phyloP scores from a whole-genome alignment of 179 eudicot genomes.

The Spergularia azorica region DNA sequence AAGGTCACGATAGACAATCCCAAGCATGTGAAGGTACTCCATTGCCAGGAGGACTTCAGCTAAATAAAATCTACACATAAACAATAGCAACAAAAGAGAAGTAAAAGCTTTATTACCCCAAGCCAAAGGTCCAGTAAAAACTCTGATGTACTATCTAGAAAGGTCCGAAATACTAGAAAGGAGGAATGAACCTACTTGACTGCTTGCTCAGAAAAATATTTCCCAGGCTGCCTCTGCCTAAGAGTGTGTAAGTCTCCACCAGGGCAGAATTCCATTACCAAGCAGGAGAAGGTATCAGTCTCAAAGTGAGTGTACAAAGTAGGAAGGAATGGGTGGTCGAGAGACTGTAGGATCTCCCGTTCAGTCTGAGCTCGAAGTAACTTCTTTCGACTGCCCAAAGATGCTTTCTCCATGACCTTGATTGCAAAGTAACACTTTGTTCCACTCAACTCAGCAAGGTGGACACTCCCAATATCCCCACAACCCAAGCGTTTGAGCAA shows the following conservation, averaged over 20 bases:
- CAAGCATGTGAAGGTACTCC: constrained; percentile 85
- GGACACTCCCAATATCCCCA: constrained; percentile 63
- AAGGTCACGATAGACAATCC: constrained; percentile 79
- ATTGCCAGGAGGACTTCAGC: constrained; percentile 79
- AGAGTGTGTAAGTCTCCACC: constrained; percentile 65
- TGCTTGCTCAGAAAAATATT: constrained; percentile 56
- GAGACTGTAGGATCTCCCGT: constrained; percentile 53
- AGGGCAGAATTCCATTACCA: constrained; percentile 66
- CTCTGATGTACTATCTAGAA: not conserved
- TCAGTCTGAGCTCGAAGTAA: constrained; percentile 60
- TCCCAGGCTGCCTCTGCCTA: constrained; percentile 65
- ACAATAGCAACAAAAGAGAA: constrained; percentile 3
- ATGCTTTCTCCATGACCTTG: constrained; percentile 65
- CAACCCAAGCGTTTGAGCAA: constrained; percentile 53
- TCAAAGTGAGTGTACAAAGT: constrained; percentile 57
- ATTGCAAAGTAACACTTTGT: constrained; percentile 56
- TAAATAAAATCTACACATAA: constrained; percentile 59
- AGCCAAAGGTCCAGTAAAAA: not conserved
- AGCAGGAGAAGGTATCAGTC: constrained; percentile 62
- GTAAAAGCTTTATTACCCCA: not conserved
- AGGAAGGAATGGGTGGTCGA: constrained; percentile 66
- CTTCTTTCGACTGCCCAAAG: constrained; percentile 61
- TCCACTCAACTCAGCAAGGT: constrained; percentile 55
- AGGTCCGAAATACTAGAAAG: not conserved
- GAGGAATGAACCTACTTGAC: constrained; percentile 41